phyloP scores from a whole-genome alignment of 352 stramenopile genomes.

The Hyaloperonospora arabidopsidis region DNA sequence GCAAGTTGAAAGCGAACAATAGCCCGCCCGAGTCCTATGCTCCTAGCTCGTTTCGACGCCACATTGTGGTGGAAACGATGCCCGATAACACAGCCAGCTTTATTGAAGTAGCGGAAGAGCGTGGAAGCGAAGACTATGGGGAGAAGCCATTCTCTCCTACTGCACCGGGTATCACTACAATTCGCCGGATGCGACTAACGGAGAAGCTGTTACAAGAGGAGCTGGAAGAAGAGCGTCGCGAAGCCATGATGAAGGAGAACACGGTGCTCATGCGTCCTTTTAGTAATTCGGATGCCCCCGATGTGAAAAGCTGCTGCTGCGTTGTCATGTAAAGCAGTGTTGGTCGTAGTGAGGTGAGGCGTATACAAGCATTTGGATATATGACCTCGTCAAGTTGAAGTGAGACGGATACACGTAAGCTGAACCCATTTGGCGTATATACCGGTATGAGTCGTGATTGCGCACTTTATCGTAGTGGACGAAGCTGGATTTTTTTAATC shows the following conservation, averaged over 20 bases:
- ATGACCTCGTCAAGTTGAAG: too few relatives aligned
- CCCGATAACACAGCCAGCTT: conserved; percentile 55
- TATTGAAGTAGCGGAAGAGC: conserved; percentile 47
- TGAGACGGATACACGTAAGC: too few relatives aligned
- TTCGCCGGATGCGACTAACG: conserved; percentile 59
- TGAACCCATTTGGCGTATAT: too few relatives aligned
- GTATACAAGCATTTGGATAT: not conserved
- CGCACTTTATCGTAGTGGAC: too few relatives aligned
- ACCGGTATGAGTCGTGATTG: too few relatives aligned
- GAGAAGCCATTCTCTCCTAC: conserved; percentile 63
- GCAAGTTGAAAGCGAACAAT: conserved; percentile 21
- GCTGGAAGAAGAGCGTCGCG: conserved; percentile 45
- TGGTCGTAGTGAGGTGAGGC: not conserved
- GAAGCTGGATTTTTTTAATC: too few relatives aligned
- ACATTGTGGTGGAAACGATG: conserved; percentile 57
- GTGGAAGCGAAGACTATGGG: conserved; percentile 22
- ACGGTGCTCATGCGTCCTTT: conserved; percentile 28
- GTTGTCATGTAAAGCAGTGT: conserved; percentile 43
- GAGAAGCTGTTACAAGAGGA: conserved; percentile 54
- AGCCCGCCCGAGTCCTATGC: conserved; percentile 27
- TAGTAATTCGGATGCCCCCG: conserved; percentile 24
- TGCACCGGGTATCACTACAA: conserved; percentile 47
- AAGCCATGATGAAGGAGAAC: conserved; percentile 49
- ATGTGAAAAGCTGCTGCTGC: conserved; percentile 44
- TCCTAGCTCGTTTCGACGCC: conserved; percentile 43